Evolutionary conservation across 1,139 yeast genomes (phyloP).

Genomic region (Nakaseomyces sp.): DNA sequence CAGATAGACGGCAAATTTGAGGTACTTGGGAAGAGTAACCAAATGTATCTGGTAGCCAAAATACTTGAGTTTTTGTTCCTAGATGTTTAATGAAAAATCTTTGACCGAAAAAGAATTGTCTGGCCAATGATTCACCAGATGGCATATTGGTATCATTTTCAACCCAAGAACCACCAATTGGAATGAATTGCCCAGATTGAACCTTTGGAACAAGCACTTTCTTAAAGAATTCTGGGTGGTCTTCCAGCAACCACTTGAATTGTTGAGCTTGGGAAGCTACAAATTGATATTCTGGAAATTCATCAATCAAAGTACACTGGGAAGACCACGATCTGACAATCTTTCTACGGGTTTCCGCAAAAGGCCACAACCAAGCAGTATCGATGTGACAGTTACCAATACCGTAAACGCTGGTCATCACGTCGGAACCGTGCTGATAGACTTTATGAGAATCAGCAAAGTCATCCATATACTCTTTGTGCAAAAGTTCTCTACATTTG

Average conservation of each 20-base stretch:
- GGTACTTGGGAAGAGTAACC: conserved; percentile 95
- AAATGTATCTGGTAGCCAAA: conserved; percentile 96
- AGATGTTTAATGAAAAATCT: conserved; percentile 70
- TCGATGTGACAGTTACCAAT: conserved; percentile 96
- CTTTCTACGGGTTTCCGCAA: conserved; percentile 87
- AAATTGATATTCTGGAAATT: conserved; percentile 86
- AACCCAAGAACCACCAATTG: conserved; percentile 97
- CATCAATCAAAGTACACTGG: conserved; percentile 73
- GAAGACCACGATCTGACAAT: conserved; percentile 94
- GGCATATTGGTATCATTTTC: conserved; percentile 96
- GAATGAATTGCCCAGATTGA: conserved; percentile 66
- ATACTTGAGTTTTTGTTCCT: conserved; percentile 63
- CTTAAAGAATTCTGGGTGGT: conserved; percentile 71
- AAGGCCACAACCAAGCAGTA: conserved; percentile 98
- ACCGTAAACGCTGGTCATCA: conserved; percentile 53
- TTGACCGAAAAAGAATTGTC: conserved; percentile 89
- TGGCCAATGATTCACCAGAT: conserved; percentile 76
- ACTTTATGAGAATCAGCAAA: conserved; percentile 59
- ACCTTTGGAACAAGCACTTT: conserved; percentile 55
- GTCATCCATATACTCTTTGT: conserved; percentile 49
- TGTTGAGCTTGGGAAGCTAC: conserved; percentile 97
- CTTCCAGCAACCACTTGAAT: conserved; percentile 78
- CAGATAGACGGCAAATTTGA: conserved; percentile 78
- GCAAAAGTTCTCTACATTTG: conserved; percentile 61
- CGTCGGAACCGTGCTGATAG: conserved; percentile 34